phyloP scores from a whole-genome alignment of 805 yeast genomes.

The Hanseniaspora nectarophila region DNA sequence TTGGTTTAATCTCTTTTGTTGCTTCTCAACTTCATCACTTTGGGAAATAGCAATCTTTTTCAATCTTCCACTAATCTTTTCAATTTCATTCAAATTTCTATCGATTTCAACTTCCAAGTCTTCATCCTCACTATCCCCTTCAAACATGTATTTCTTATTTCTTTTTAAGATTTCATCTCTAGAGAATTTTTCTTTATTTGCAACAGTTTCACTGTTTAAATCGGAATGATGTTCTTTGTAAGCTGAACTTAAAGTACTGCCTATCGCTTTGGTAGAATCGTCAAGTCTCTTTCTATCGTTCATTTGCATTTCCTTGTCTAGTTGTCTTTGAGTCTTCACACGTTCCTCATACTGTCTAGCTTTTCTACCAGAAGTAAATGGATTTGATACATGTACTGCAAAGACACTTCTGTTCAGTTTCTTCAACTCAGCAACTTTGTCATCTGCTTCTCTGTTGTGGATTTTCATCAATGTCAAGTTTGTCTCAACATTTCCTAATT shows the following conservation, averaged over 20 bases:
- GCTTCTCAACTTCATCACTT: slow-evolving; percentile 66
- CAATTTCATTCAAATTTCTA: slow-evolving; percentile 67
- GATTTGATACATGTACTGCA: slow-evolving; percentile 70
- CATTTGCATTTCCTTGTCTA: slow-evolving; percentile 52
- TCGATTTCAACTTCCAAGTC: slow-evolving; percentile 83
- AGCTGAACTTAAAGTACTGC: slow-evolving; percentile 44
- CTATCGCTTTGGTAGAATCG: slow-evolving; percentile 57
- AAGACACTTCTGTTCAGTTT: slow-evolving; percentile 71
- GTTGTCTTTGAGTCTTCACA: slow-evolving; percentile 48
- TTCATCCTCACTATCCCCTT: slow-evolving; percentile 85
- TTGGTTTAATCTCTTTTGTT: slow-evolving; percentile 57
- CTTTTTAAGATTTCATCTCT: slow-evolving; percentile 33
- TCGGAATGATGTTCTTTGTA: slow-evolving; percentile 21
- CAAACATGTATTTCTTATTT: slow-evolving; percentile 66
- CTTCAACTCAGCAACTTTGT: slow-evolving; percentile 65
- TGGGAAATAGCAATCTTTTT: slow-evolving; percentile 60
- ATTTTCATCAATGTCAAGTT: slow-evolving; percentile 65
- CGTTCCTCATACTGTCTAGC: slow-evolving; percentile 61
- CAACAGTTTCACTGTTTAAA: slow-evolving; percentile 24
- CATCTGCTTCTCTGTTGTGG: slow-evolving; percentile 72
- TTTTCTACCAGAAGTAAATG: slow-evolving; percentile 74
- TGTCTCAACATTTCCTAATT: slow-evolving; percentile 67
- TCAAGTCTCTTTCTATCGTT: slow-evolving; percentile 47
- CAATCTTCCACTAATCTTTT: slow-evolving; percentile 54
- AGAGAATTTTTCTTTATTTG: slow-evolving; percentile 27